These are phyloP conservation scores for Zopfochytrium polystomum DNA, from an alignment of 371 early-diverging fungal species.

Conservation along the genomic window DNA sequence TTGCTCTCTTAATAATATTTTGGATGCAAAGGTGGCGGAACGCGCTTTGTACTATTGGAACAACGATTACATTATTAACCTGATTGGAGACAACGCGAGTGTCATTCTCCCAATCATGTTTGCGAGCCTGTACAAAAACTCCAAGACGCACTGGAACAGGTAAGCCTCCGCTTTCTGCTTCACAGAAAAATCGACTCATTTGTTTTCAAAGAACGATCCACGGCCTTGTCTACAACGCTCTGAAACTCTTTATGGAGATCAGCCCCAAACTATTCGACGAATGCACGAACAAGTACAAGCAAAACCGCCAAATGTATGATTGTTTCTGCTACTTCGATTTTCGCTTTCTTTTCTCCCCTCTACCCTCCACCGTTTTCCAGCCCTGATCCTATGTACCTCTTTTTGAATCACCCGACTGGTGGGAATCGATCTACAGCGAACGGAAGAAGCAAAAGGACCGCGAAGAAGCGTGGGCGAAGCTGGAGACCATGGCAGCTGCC, in stretches of 20 bases:
- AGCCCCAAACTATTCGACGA: conserved; percentile 88
- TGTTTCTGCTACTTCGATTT: no score
- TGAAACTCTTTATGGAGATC: conserved; percentile 88
- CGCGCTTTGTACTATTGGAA: conserved; percentile 95
- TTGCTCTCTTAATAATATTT: no score
- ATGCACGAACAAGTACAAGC: conserved; percentile 77
- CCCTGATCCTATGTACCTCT: no score
- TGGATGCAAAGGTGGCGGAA: conserved; percentile 88
- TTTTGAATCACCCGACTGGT: no score
- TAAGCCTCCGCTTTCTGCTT: no score
- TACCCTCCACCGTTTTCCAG: no score
- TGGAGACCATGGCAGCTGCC: conserved; percentile 53
- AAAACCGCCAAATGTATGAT: conserved; percentile 74
- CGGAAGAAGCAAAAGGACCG: conserved; percentile 79
- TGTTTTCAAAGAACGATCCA: conserved; percentile 81
- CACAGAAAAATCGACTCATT: no score
- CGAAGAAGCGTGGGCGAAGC: conserved; percentile 78
- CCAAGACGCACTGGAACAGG: conserved; percentile 95
- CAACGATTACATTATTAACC: conserved; percentile 90
- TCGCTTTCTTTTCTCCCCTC: no score
- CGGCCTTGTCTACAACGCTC: conserved; percentile 87
- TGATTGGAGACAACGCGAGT: conserved; percentile 86
- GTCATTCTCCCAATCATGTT: conserved; percentile 92
- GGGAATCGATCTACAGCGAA: no score
- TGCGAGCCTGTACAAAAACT: conserved; percentile 81